These are phyloP conservation scores for Eutrema salsugineum DNA, from an alignment of 441 rosid genomes.

Conservation along the genomic window DNA sequence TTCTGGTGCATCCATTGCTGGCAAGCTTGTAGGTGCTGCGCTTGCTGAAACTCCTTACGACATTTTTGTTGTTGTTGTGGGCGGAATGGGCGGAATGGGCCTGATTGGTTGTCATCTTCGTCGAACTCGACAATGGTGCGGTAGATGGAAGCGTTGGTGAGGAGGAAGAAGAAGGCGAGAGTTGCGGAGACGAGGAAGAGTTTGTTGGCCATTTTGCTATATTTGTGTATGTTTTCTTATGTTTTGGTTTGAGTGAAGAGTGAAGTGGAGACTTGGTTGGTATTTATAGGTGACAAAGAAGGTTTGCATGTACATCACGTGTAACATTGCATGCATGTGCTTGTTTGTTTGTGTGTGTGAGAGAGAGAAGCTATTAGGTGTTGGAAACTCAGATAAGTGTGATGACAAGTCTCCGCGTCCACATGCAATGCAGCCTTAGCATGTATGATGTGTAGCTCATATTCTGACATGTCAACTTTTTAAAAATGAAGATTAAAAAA, in stretches of 20 bases:
- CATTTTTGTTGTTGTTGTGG: not conserved
- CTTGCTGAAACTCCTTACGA: conserved; percentile 16
- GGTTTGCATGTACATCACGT: conserved; percentile 25
- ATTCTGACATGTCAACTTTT: not conserved
- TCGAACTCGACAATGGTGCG: conserved; percentile 29
- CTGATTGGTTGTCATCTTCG: conserved; percentile 15
- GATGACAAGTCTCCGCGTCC: conserved; percentile 21
- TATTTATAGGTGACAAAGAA: not conserved
- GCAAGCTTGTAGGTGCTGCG: conserved; percentile 1
- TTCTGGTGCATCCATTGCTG: not conserved
- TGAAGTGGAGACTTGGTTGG: not conserved
- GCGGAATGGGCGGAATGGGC: not conserved
- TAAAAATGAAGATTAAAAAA: no score
- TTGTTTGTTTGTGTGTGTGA: not conserved
- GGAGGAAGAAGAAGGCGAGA: conserved; percentile 26
- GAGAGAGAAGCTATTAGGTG: conserved; percentile 11
- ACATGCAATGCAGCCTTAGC: no score
- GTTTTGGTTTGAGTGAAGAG: conserved; percentile 14
- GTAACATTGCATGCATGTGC: conserved; percentile 2
- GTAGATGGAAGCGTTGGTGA: conserved; percentile 33
- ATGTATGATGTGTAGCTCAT: not conserved
- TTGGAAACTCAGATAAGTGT: no score
- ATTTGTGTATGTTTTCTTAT: not conserved
- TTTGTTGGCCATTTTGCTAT: conserved; percentile 21
- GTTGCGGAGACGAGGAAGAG: conserved; percentile 17